Evolutionary conservation across 1,139 yeast genomes (phyloP).

Genomic region (Citeromyces hawaiiensis): DNA sequence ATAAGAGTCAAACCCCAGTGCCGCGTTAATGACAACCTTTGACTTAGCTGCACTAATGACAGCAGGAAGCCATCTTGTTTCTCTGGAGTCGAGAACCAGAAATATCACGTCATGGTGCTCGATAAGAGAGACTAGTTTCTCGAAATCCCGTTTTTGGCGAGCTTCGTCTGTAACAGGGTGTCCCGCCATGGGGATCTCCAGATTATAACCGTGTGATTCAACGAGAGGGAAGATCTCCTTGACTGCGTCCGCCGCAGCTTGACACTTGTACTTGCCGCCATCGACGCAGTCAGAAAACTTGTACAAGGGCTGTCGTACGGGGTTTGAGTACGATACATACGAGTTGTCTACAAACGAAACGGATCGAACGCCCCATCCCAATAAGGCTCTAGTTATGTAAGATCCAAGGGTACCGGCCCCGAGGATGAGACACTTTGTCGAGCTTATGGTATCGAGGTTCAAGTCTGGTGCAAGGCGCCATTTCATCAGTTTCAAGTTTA

Average conservation of each 20-base stretch:
- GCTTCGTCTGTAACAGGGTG: constrained; percentile 56
- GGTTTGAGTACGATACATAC: constrained; percentile 78
- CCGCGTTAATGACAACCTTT: constrained; percentile 80
- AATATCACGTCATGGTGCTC: constrained; percentile 63
- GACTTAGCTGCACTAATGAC: constrained; percentile 52
- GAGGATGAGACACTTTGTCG: constrained; percentile 55
- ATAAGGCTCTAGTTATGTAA: constrained; percentile 68
- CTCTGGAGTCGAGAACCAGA: constrained; percentile 85
- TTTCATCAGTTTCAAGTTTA: constrained; percentile 84
- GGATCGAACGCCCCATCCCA: constrained; percentile 89
- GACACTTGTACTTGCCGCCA: constrained; percentile 67
- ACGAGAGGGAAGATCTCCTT: constrained; percentile 70
- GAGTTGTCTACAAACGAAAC: constrained; percentile 90
- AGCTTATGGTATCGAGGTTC: constrained; percentile 48
- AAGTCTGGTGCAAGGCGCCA: constrained; percentile 89
- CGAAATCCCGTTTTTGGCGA: constrained; percentile 35
- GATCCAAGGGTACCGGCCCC: constrained; percentile 97
- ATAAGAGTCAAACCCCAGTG: constrained; percentile 87
- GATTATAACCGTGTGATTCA: constrained; percentile 38
- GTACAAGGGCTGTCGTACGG: constrained; percentile 87
- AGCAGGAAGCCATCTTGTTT: constrained; percentile 93
- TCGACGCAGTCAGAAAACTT: constrained; percentile 61
- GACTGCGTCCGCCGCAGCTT: constrained; percentile 61
- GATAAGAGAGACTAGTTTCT: constrained; percentile 37
- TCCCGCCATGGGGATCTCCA: constrained; percentile 94